phyloP scores from a whole-genome alignment of 495 filamentous ascomycete species.

The Sordaria brevicollis region DNA sequence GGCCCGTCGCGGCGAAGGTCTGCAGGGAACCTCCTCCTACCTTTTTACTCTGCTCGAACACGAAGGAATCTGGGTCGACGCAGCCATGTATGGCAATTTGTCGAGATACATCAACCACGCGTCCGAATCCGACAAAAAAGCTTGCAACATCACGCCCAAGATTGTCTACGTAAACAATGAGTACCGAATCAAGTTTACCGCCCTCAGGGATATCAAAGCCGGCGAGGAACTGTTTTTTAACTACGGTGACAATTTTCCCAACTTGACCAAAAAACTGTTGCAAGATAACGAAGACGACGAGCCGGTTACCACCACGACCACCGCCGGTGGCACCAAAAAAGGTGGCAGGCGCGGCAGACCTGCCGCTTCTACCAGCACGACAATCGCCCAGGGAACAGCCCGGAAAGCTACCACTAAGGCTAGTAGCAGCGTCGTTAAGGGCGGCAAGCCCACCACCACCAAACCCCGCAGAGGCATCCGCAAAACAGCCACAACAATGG shows the following conservation, averaged over 20 bases:
- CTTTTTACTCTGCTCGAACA: conserved; percentile 54
- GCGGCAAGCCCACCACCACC: neutral
- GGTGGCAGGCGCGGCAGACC: too few relatives aligned
- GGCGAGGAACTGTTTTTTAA: conserved; percentile 67
- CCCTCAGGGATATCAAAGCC: conserved; percentile 43
- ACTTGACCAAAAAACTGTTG: conserved; percentile 38
- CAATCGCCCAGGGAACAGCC: conserved; percentile 5
- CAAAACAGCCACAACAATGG: neutral
- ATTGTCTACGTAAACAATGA: conserved; percentile 55
- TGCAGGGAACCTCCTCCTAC: conserved; percentile 53
- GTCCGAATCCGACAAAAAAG: conserved; percentile 29
- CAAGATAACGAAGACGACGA: conserved; percentile 32
- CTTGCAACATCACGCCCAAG: conserved; percentile 46
- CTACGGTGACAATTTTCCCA: conserved; percentile 47
- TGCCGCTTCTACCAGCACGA: too few relatives aligned
- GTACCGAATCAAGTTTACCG: conserved; percentile 58
- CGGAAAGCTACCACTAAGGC: conserved; percentile 14
- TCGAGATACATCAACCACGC: conserved; percentile 64
- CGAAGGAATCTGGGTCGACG: conserved; percentile 41
- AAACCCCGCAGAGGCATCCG: neutral
- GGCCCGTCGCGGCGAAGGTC: conserved; percentile 48
- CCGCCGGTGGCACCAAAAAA: conserved; percentile 1
- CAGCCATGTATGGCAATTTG: conserved; percentile 43
- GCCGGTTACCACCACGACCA: conserved; percentile 1
- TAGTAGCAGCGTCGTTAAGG: conserved; percentile 4